Evolutionary conservation across 768 basidiomycete species (phyloP).

Genomic region (Lentinula sp.): DNA sequence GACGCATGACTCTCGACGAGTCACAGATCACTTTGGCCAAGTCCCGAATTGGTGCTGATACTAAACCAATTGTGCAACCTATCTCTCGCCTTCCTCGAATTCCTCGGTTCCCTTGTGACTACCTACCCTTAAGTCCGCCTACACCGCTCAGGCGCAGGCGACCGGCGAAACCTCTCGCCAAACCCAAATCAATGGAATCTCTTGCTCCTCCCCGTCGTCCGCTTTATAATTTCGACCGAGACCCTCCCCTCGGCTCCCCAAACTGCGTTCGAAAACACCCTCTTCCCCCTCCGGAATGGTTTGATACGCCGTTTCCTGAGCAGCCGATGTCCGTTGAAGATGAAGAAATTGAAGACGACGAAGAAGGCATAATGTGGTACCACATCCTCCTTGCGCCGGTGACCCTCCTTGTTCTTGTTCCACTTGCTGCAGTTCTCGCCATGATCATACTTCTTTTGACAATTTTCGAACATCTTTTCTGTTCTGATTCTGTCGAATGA

Average conservation of each 20-base stretch:
- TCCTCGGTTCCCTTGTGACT: neutral
- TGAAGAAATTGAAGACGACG: neutral
- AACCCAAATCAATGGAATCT: neutral
- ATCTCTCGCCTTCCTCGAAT: neutral
- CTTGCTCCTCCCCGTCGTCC: neutral
- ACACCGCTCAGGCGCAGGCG: neutral
- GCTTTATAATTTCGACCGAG: neutral
- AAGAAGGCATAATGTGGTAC: neutral
- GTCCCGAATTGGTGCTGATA: neutral
- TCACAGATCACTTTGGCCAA: neutral
- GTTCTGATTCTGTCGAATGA: neutral
- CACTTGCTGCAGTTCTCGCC: neutral
- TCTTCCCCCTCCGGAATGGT: conserved; percentile 4
- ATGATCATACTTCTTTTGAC: neutral
- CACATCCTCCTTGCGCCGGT: neutral
- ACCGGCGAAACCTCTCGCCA: neutral
- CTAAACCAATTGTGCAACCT: neutral
- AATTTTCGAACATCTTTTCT: neutral
- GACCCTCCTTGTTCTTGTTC: neutral
- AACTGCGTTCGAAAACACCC: neutral
- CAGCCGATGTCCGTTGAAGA: neutral
- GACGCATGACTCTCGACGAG: conserved; percentile 2
- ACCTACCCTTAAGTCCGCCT: neutral
- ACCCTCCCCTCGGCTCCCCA: neutral
- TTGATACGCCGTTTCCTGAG: neutral